Evolutionary conservation across 352 stramenopile genomes (phyloP).

Genomic region (Nothophytophthora sp.): DNA sequence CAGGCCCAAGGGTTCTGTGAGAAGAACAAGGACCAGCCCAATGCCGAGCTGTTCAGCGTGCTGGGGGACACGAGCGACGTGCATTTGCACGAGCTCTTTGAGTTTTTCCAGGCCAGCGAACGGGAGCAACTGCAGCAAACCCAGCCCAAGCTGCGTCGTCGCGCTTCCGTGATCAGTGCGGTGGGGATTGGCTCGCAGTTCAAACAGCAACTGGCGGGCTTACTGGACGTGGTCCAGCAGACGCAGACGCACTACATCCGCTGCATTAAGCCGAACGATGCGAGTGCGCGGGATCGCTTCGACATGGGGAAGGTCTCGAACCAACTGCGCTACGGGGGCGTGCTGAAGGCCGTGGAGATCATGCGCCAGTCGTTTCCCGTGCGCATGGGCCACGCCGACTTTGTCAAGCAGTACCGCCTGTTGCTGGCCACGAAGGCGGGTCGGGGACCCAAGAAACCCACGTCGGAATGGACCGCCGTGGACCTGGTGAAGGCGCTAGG

Average conservation of each 20-base stretch:
- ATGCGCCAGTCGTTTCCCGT: slow-evolving; percentile 84
- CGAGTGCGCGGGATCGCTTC: slow-evolving; percentile 91
- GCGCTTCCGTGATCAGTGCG: slow-evolving; percentile 70
- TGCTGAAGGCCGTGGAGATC: slow-evolving; percentile 86
- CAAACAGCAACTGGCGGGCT: slow-evolving; percentile 89
- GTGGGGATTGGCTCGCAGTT: slow-evolving; percentile 93
- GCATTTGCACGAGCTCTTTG: slow-evolving; percentile 64
- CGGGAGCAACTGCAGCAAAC: slow-evolving; percentile 26
- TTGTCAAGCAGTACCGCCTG: slow-evolving; percentile 61
- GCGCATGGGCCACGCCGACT: slow-evolving; percentile 70
- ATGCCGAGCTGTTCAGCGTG: slow-evolving; percentile 68
- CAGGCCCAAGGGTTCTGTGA: slow-evolving; percentile 78
- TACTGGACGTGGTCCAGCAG: slow-evolving; percentile 93
- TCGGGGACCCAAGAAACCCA: slow-evolving; percentile 2
- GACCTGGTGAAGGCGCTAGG: slow-evolving; percentile 36
- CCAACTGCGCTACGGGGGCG: slow-evolving; percentile 82
- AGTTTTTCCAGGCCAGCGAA: slow-evolving; percentile 68
- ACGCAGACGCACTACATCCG: slow-evolving; percentile 98
- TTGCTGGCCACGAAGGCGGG: slow-evolving; percentile 2
- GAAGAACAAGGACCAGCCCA: slow-evolving; percentile 90
- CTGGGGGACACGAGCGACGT: slow-evolving; percentile 63
- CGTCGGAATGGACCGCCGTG: slow-evolving; percentile 16
- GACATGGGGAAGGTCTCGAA: slow-evolving; percentile 71
- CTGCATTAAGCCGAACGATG: slow-evolving; percentile 99
- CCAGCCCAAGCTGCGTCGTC: slow-evolving; percentile 51